Evolutionary conservation across 2,329 filamentous ascomycete genomes (phyloP).

Genomic region (Camptophora hylomeconis): DNA sequence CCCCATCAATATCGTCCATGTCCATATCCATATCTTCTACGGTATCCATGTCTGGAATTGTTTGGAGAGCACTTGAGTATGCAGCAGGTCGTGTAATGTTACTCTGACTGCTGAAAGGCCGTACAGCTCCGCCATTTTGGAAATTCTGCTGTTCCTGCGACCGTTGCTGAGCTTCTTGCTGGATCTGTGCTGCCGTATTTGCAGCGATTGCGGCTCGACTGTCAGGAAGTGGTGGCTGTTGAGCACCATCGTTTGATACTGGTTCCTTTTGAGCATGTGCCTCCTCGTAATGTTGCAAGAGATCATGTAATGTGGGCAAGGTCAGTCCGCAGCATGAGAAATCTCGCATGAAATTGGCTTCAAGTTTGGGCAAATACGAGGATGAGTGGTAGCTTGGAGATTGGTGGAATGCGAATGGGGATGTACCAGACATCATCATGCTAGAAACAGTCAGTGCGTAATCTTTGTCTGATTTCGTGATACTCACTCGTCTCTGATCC

Average conservation of each 20-base stretch:
- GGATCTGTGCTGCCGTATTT: constrained; percentile 30
- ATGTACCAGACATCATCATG: constrained; percentile 90
- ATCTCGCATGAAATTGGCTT: constrained; percentile 95
- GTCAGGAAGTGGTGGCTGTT: constrained; percentile 31
- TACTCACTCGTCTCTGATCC: constrained; percentile 95
- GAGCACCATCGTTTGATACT: constrained; percentile 34
- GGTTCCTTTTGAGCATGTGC: constrained; percentile 63
- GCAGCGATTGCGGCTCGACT: constrained; percentile 36
- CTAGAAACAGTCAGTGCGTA: constrained; percentile 33
- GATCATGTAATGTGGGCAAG: constrained; percentile 80
- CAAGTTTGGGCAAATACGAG: constrained; percentile 89
- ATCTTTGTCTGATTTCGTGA: constrained; percentile 1
- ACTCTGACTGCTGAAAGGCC: constrained; percentile 11
- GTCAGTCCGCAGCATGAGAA: constrained; percentile 90
- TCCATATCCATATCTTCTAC: constrained; percentile 96
- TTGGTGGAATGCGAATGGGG: constrained; percentile 82
- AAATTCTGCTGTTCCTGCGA: constrained; percentile 20
- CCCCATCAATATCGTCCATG: constrained; percentile 61
- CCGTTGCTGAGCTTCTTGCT: constrained; percentile 36
- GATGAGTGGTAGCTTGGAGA: constrained; percentile 83
- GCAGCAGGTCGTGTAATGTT: constrained; percentile 8
- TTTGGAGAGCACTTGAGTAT: constrained; percentile 18
- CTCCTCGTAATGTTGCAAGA: constrained; percentile 94
- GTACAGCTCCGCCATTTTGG: constrained; percentile 13
- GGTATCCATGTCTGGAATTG: constrained; percentile 26